Evolutionary conservation across 371 early-diverging fungal genomes (phyloP), one percentile per base, ranked within the genome.

Genomic region (Zychaea mexicana): DNA sequence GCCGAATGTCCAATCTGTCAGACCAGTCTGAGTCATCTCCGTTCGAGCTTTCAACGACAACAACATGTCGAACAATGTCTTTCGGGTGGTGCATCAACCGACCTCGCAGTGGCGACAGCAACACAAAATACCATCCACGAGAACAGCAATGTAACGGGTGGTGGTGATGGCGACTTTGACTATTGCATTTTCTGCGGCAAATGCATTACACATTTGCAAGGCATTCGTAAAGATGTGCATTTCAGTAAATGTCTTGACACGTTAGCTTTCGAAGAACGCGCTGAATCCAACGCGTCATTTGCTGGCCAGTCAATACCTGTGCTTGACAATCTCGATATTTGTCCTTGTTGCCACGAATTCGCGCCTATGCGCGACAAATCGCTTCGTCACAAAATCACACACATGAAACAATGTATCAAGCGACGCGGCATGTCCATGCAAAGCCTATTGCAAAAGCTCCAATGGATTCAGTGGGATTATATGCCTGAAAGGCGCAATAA

Each of bases 381-480:
- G 2, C 19, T 76, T 8, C 68, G 61, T 26, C 60, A 55, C 2
- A 72, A 73, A 28, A 26, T 73, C 9, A 21, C 27, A 2, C 72
- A 74, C 56, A 54, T 69, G 21, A 78, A 78, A 31, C 65, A 66
- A 36, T 73, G 72, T 49, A 52, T 62, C 19, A 67, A 52, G 33
- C 55, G 53, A 22, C 47, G 45, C 19, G 32, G 47, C 7, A 36
- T 73, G 27, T 61, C 66, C 19, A 52, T 67, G 13, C 31, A 61
- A 10, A 61, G 68, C 21, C 55, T 73, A 46, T 24, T 70, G n/a
- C 64, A 62, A 22, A 65, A 64, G 17, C 49, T 69, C 19, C 68
- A 65, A 22, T 78, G 78, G 78, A 67, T 72, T 27, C 67, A 68
- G 21, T 78, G 75, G 69, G 78, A 75, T 13, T 73, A 78, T 53